phyloP scores from a whole-genome alignment of 768 basidiomycete genomes.

The Mycena amicta region DNA sequence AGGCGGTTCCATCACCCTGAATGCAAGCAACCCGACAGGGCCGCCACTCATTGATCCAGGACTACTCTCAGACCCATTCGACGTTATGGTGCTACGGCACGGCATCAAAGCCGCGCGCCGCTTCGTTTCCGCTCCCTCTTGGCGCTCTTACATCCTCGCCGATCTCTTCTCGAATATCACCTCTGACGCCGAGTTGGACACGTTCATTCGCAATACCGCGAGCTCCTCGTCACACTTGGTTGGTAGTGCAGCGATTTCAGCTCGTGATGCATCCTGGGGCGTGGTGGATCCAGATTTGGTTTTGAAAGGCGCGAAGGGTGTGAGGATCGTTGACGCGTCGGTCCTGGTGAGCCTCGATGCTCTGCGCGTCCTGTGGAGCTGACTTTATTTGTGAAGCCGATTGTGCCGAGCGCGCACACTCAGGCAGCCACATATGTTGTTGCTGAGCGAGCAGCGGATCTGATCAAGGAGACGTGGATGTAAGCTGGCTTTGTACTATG shows the following conservation, averaged over 20 bases:
- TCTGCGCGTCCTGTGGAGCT: too few species aligned
- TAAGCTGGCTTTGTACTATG: not conserved
- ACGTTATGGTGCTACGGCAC: constrained; percentile 28
- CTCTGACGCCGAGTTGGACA: constrained; percentile 30
- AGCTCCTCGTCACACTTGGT: constrained; percentile 30
- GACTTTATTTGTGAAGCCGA: constrained; percentile 1
- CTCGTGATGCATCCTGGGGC: constrained; percentile 27
- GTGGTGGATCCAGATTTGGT: constrained; percentile 38
- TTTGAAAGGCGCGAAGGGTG: constrained; percentile 35
- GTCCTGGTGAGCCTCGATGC: constrained; percentile 30
- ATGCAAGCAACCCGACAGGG: constrained; percentile 29
- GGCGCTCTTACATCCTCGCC: constrained; percentile 31
- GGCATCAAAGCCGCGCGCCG: constrained; percentile 27
- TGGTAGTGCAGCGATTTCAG: constrained; percentile 34
- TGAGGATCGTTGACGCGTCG: constrained; percentile 43
- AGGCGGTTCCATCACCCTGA: constrained; percentile 33
- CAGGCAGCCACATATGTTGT: constrained; percentile 16
- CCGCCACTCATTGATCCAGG: constrained; percentile 31
- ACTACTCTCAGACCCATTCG: constrained; percentile 24
- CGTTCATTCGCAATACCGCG: constrained; percentile 25
- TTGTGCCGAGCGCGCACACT: constrained; percentile 15
- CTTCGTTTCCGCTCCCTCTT: constrained; percentile 31
- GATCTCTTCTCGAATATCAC: constrained; percentile 24
- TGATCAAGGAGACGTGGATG: constrained; percentile 14
- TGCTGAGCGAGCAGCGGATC: constrained; percentile 18